Percentiles rank a stretch among this genome's conserved stretches.
These are phyloP conservation scores for Clonostachys rosea DNA, from an alignment of 2,329 filamentous ascomycete species.

Conservation along the genomic window DNA sequence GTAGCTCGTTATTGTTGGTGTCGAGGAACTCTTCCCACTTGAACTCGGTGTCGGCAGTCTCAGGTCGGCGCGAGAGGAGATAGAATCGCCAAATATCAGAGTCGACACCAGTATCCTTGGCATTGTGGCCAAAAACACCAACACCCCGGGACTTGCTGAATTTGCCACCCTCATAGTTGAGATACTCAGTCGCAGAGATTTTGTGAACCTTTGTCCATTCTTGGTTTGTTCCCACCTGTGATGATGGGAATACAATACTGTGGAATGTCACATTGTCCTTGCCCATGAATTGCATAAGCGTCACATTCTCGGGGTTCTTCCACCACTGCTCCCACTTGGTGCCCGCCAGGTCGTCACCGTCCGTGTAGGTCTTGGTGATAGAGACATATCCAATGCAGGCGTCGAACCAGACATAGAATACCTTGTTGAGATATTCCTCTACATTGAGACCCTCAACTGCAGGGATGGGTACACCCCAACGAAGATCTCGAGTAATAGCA, in stretches of 20 bases:
- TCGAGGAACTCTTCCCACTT: slow-evolving; percentile 82
- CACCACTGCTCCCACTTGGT: slow-evolving; percentile 92
- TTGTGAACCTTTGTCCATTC: slow-evolving; percentile 89
- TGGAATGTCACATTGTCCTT: slow-evolving; percentile 66
- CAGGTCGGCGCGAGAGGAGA: slow-evolving; percentile 78
- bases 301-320: slow-evolving; percentile 82
- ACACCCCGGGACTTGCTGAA: slow-evolving; percentile 89
- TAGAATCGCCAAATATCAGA: slow-evolving; percentile 94
- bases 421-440: slow-evolving; percentile 55
- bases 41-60: slow-evolving; percentile 84
- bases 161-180: slow-evolving; percentile 86
- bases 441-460: slow-evolving; percentile 43
- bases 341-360: slow-evolving; percentile 33
- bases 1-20: slow-evolving; percentile 84
- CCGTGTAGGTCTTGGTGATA: slow-evolving; percentile 86
- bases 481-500: slow-evolving; percentile 88
- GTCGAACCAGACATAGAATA: slow-evolving; percentile 92
- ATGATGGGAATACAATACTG: slow-evolving; percentile 86
- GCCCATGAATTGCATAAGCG: slow-evolving; percentile 93
- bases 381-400: slow-evolving; percentile 94
- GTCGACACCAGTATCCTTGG: slow-evolving; percentile 78
- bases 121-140: slow-evolving; percentile 88
- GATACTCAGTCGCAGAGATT: slow-evolving; percentile 80
- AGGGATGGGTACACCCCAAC: slow-evolving; percentile 71
- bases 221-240: slow-evolving; percentile 77